Conservation (phyloP, 805 yeast genomes). For the Nakazawaea ernobii region DNA sequence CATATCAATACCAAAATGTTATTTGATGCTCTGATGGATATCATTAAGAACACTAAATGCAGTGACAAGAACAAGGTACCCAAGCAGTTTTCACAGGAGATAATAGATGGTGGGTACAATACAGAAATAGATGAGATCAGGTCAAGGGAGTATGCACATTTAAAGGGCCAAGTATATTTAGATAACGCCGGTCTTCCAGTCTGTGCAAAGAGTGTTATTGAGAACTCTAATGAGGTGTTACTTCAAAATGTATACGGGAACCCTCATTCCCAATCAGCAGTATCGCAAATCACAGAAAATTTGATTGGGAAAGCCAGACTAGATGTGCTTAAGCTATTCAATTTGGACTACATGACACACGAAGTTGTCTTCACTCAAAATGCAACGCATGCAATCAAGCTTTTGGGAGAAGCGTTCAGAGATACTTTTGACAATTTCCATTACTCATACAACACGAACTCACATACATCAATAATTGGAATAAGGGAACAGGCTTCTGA, state of each 20-base stretch:
- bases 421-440: constrained; percentile 17
- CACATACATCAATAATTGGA: constrained; percentile 40
- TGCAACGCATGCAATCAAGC: constrained; percentile 33
- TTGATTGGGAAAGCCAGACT: constrained; percentile 23
- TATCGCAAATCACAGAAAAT: constrained; percentile 23
- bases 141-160: constrained; percentile 20
- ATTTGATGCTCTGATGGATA: too few relatives aligned
- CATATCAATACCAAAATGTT: too few relatives aligned
- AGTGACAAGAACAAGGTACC: too few relatives aligned
- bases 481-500: constrained; percentile 21
- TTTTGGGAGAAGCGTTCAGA: constrained; percentile 23
- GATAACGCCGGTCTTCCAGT: constrained; percentile 41
- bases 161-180: constrained; percentile 22
- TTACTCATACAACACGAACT: constrained; percentile 25
- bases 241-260: constrained; percentile 25
- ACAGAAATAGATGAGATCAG: constrained; percentile 13
- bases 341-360: constrained; percentile 28
- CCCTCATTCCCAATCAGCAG: constrained; percentile 35
- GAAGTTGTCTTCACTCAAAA: constrained; percentile 35
- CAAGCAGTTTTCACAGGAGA: not conserved
- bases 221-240: constrained; percentile 19
- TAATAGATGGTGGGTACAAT: constrained; percentile 1
- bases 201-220: constrained; percentile 24
- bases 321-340: constrained; percentile 25
- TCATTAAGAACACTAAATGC: too few relatives aligned